These are phyloP conservation scores for Papiliotrema terrestris DNA, from an alignment of 1,284 basidiomycete genomes.

Conservation along the genomic window DNA sequence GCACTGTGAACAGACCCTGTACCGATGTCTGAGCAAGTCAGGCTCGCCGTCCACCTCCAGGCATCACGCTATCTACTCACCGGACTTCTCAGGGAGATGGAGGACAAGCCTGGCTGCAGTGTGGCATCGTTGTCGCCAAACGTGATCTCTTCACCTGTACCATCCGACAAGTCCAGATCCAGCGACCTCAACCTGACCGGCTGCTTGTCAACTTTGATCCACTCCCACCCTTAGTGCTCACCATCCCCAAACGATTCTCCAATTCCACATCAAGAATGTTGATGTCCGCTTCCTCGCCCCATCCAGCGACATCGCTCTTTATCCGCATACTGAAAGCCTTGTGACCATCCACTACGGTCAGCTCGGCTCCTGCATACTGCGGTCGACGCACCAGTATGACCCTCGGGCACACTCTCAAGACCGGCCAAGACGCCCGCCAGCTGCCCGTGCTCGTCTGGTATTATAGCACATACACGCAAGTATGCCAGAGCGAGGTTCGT, in stretches of 20 bases:
- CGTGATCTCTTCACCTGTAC: conserved; percentile 24
- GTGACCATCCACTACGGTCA: conserved; percentile 23
- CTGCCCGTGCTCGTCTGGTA: conserved; percentile 3
- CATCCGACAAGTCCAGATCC: conserved; percentile 28
- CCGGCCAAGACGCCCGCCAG: conserved; percentile 8
- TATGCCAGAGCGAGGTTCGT: conserved; percentile 40
- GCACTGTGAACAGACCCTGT: not conserved
- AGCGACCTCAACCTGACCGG: conserved; percentile 26
- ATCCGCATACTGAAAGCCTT: conserved; percentile 28
- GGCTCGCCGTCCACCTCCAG: conserved; percentile 22
- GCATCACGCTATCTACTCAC: not conserved
- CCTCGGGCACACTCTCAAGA: not conserved
- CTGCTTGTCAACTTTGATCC: conserved; percentile 9
- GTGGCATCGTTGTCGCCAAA: conserved; percentile 18
- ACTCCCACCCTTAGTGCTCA: conserved; percentile 7
- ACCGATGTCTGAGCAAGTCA: conserved; percentile 2
- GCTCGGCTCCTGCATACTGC: not conserved
- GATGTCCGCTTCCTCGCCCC: conserved; percentile 22
- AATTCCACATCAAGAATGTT: conserved; percentile 27
- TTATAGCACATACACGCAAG: conserved; percentile 27
- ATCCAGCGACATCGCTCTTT: conserved; percentile 12
- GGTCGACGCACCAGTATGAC: not conserved
- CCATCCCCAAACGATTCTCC: conserved; percentile 29
- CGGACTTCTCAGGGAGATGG: not conserved
- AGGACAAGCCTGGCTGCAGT: conserved; percentile 35